These are phyloP conservation scores for Macroventuria anomochaeta DNA, from an alignment of 2,329 filamentous ascomycete species.

Conservation along the genomic window DNA sequence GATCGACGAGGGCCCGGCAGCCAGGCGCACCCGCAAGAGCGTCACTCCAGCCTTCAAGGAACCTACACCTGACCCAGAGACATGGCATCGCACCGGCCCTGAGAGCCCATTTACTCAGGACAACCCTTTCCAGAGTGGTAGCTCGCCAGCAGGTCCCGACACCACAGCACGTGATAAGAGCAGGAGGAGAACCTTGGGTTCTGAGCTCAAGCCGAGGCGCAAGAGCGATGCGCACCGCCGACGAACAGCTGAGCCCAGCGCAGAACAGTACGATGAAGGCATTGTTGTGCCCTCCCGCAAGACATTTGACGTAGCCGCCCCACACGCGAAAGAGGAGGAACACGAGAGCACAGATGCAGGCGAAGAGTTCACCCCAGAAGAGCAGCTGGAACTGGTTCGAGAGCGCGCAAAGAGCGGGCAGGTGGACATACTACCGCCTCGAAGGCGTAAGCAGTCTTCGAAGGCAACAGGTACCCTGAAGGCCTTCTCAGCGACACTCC, in stretches of 20 bases:
- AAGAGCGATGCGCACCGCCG: slow-evolving; percentile 53
- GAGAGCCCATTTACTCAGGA: slow-evolving; percentile 81
- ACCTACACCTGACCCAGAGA: slow-evolving; percentile 58
- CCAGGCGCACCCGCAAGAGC: slow-evolving; percentile 49
- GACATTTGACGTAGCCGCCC: slow-evolving; percentile 64
- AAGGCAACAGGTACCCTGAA: slow-evolving; percentile 60
- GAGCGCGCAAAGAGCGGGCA: slow-evolving; percentile 67
- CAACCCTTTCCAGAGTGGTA: slow-evolving; percentile 91
- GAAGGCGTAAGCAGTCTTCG: slow-evolving; percentile 37
- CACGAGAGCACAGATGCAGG: slow-evolving; percentile 67
- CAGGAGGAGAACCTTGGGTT: slow-evolving; percentile 60
- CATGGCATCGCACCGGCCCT: slow-evolving; percentile 51
- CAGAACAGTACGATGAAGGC: slow-evolving; percentile 59
- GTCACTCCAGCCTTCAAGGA: slow-evolving; percentile 52
- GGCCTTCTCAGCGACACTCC: slow-evolving; percentile 73
- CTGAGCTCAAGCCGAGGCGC: slow-evolving; percentile 49
- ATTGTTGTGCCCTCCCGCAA: slow-evolving; percentile 62
- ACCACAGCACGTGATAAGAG: slow-evolving; percentile 51
- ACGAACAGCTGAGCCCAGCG: slow-evolving; percentile 51
- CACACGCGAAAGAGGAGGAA: slow-evolving; percentile 49
- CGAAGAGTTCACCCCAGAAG: slow-evolving; percentile 94
- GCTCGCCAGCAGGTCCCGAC: slow-evolving; percentile 63
- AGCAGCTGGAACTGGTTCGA: slow-evolving; percentile 75
- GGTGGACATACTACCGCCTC: slow-evolving; percentile 55
- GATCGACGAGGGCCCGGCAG: slow-evolving; percentile 41